Evolutionary conservation across 805 yeast genomes (phyloP), one percentile per base, ranked within the genome.

Genomic region (Metschnikowia hibisci): DNA sequence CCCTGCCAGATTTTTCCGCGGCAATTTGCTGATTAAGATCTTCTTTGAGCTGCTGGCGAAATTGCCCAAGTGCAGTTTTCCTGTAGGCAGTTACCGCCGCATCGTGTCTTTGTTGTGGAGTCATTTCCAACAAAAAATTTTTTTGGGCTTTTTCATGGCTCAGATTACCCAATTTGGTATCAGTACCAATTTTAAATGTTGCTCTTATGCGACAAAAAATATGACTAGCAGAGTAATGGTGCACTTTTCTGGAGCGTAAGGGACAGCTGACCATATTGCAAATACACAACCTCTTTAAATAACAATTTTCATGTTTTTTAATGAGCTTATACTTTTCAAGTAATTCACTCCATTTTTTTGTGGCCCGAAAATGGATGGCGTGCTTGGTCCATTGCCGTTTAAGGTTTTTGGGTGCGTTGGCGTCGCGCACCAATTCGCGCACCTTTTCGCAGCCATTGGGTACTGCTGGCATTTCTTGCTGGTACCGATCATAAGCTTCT

Each of bases 391-490:
- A n/a, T 13, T 14, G 27, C 22, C n/a, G 27, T 20, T 23, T 33
- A 13, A 12, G 18, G 20, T 10, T 34, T 11, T 32, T 32, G 10
- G 34, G 15, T 32, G 34, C 13, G n/a, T 32, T 6, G 7, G 32
- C 12, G 3, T 9, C 9, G 25, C 13, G 29, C 28, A 16, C 29
- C 15, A 23, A 23, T 34, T 34, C 30, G 37, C 37, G 29, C 28
- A 16, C 29, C 15, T 34, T 34, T 34, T 34, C 30, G 37, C 37
- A 34, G 22, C 37, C 37, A 34, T 11, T 28, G 29, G 29, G 27
- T 1, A 27, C 13, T 13, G 20, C 12, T 6, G 30, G 16, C 30
- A 34, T 34, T 11, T 34, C 37, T n/a, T 34, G 11, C 18, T 23
- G 15, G 12, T 23, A 34, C 4, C 23, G 15, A 29, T 28, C 29